A percentile compares a stretch with the other conserved stretches of the same genome.
These are phyloP conservation scores for Psidium friedrichsthalianum DNA, from an alignment of 345 rosid species.

Conservation along the genomic window DNA sequence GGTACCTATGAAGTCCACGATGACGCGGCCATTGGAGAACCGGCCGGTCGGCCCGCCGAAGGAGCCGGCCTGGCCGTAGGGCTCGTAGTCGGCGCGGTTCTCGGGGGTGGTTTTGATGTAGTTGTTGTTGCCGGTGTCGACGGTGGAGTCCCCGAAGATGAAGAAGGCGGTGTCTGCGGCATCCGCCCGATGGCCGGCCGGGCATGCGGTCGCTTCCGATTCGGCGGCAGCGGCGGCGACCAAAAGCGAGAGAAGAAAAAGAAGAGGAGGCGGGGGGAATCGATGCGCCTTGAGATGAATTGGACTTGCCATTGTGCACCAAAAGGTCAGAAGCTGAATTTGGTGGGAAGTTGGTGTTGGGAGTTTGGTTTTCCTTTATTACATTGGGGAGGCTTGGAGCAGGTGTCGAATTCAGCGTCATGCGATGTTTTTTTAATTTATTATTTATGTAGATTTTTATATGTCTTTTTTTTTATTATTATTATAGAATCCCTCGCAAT, in stretches of 20 bases:
- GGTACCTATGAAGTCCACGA: constrained; percentile 43
- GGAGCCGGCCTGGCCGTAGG: constrained; percentile 36
- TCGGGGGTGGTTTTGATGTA: constrained; percentile 28
- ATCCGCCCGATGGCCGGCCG: neutral
- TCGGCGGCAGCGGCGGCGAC: neutral
- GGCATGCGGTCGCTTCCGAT: neutral
- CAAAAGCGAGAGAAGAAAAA: neutral
- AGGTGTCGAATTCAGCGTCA: neutral
- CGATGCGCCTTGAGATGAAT: neutral
- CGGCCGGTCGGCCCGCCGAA: constrained; percentile 31
- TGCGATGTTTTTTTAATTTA: neutral
- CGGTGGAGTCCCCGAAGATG: constrained; percentile 47
- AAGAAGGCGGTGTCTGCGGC: constrained; percentile 10
- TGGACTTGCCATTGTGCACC: neutral
- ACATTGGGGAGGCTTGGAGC: neutral
- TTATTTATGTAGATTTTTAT: neutral
- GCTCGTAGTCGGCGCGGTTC: constrained; percentile 24
- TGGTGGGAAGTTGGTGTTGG: neutral
- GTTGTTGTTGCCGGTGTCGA: constrained; percentile 45
- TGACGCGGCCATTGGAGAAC: constrained; percentile 42
- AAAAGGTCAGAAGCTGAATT: neutral
- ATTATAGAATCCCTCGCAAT: neutral
- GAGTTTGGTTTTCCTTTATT: neutral
- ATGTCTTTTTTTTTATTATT: neutral
- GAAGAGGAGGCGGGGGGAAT: neutral